Evolutionary conservation across 345 rosid genomes (phyloP).

Genomic region (Citrus cavaleriei): DNA sequence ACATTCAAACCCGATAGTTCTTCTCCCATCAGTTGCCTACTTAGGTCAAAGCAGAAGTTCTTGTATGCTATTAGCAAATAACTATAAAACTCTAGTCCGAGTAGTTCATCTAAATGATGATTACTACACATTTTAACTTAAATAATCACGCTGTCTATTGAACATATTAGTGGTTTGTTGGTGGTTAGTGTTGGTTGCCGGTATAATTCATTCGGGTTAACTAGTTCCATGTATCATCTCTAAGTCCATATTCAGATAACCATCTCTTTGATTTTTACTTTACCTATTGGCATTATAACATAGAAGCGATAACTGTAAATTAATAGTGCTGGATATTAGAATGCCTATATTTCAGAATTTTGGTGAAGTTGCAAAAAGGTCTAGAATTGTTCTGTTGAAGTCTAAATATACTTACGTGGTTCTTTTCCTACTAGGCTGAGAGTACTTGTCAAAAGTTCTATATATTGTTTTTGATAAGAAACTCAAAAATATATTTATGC

Average conservation of each 20-base stretch:
- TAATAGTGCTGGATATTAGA: not conserved
- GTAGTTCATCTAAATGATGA: not conserved
- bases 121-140: not conserved
- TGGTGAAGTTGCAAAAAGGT: not conserved
- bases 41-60: not conserved
- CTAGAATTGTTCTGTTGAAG: not conserved
- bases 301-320: not conserved
- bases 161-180: not conserved
- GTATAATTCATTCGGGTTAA: not conserved
- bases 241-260: not conserved
- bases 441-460: not conserved
- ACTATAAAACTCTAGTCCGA: not conserved
- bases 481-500: too few relatives aligned
- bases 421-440: not conserved
- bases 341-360: not conserved
- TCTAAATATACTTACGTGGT: not conserved
- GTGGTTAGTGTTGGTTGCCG: not conserved
- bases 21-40: constrained; percentile 83
- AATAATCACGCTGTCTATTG: not conserved
- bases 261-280: not conserved
- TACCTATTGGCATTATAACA: not conserved
- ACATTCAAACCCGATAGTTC: constrained; percentile 61
- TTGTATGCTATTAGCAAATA: constrained; percentile 4
- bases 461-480: not conserved
- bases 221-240: not conserved